phyloP scores from a whole-genome alignment of 208 protist species.

The Leishmania arabica region DNA sequence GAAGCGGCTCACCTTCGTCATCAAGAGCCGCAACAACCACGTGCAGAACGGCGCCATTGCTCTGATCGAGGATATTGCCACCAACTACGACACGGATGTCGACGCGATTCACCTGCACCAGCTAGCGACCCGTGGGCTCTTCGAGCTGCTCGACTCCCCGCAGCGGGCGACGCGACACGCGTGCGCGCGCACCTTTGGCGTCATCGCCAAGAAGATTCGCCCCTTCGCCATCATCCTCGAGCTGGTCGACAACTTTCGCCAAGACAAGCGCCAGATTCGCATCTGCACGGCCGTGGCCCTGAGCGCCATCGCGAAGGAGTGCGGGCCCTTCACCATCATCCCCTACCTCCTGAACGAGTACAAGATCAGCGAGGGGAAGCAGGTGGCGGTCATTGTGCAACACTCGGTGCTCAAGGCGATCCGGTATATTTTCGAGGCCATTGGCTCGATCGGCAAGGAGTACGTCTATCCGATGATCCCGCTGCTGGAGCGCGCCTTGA shows the following conservation, averaged over 20 bases:
- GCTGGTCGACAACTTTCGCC: constrained; percentile 99
- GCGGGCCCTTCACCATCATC: constrained; percentile 98
- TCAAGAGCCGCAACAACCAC: constrained; percentile 98
- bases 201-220: constrained; percentile 99
- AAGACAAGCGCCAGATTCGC: constrained; percentile 99
- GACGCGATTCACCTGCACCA: constrained; percentile 94
- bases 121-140: constrained; percentile 98
- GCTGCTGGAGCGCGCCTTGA: constrained; percentile 98
- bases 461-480: constrained; percentile 98
- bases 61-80: constrained; percentile 98
- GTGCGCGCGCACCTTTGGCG: constrained; percentile 98
- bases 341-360: constrained; percentile 99
- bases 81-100: constrained; percentile 75
- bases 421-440: constrained; percentile 99
- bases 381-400: constrained; percentile 95
- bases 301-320: constrained; percentile 99
- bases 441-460: constrained; percentile 97
- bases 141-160: constrained; percentile 99
- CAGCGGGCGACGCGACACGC: constrained; percentile 96
- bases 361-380: constrained; percentile 97
- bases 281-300: constrained; percentile 99
- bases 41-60: constrained; percentile 98
- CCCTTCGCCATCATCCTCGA: constrained; percentile 99
- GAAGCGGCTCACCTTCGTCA: constrained; percentile 97
- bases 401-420: constrained; percentile 98